These are phyloP conservation scores for Russula emetica DNA, from an alignment of 768 basidiomycete species.

Conservation along the genomic window DNA sequence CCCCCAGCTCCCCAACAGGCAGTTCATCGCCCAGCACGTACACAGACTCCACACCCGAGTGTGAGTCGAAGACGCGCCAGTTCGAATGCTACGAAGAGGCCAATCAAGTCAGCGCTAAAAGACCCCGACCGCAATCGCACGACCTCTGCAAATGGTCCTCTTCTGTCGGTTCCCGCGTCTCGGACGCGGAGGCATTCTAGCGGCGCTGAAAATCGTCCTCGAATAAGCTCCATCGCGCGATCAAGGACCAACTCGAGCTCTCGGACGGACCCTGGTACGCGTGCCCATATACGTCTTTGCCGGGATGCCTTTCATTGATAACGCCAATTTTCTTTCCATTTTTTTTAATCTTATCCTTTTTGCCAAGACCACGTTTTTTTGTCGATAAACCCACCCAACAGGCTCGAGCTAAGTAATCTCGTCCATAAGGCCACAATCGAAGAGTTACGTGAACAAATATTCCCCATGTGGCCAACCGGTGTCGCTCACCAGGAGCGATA, in stretches of 20 bases:
- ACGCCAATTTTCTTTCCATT: neutral
- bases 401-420: slow-evolving; percentile 48
- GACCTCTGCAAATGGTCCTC: slow-evolving; percentile 5
- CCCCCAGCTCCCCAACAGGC: slow-evolving; percentile 9
- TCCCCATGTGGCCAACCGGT: slow-evolving; percentile 67
- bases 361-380: slow-evolving; percentile 68
- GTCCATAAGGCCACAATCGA: slow-evolving; percentile 52
- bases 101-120: slow-evolving; percentile 57
- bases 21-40: slow-evolving; percentile 13
- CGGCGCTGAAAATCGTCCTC: slow-evolving; percentile 30
- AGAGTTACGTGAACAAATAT: slow-evolving; percentile 53
- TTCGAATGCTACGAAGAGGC: slow-evolving; percentile 26
- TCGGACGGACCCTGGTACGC: slow-evolving; percentile 32
- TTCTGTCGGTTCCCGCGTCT: slow-evolving; percentile 28
- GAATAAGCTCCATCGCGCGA: slow-evolving; percentile 34
- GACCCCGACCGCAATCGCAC: slow-evolving; percentile 35
- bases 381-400: slow-evolving; percentile 60
- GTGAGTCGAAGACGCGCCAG: slow-evolving; percentile 36
- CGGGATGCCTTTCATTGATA: slow-evolving; percentile 9
- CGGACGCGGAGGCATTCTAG: slow-evolving; percentile 45
- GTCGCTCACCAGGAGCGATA: slow-evolving; percentile 44
- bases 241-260: slow-evolving; percentile 36
- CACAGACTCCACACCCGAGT: slow-evolving; percentile 33
- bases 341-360: neutral
- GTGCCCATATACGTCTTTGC: neutral